Base-by-base conservation (phyloP, 1,139 yeast species). In the Kodamaea ohmeri region DNA sequence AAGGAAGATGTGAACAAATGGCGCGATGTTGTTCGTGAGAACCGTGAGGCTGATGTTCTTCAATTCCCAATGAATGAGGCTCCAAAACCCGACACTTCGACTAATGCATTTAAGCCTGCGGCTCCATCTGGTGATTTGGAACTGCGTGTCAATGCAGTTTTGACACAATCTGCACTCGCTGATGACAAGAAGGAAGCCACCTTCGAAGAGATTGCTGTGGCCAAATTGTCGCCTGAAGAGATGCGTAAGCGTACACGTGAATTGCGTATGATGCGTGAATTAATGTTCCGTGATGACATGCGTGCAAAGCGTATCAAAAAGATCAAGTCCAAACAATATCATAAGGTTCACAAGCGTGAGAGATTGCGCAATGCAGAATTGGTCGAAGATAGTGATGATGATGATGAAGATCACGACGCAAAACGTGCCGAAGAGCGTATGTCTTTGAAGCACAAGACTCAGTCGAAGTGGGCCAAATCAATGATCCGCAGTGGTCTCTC, bases 201-300 rank as follows among this genome's bases (percentile, higher is more conserved):
- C 3, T 90, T 89, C 60, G 97, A 92, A 59, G 89, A 90, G 43
- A 75, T 88, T 31, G 92, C 88, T 11, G 76, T 83, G n/a, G 88
- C 94, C 2, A 82, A 84, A 50, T 63, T 92, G 58, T 73, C 94
- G 0, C 77, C 84, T 19, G 95, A 85, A 46, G 98, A 94, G 38
- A 65, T 90, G 65, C 68, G 71, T 44, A 78, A 81, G 55, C 76
- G 95, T 48, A 83, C 95, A 11, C 76, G 79, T 41, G 96, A 92
- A 60, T 73, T 92, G 49, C 76, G 97, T 50, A 63, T 84, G 53
- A 89, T 89, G 97, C 77, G 98, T 47, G 98, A 92, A 55, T 74
- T 92, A 46, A 87, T 92, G 95, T 92, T 89, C 64, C 76, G 97
- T 55, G 97, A 92, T 54, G 97, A 92, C 65, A 78, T 82, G 53